These are phyloP conservation scores for Pseudogymnoascus sp. DNA, from an alignment of 2,329 filamentous ascomycete species.

Conservation along the genomic window DNA sequence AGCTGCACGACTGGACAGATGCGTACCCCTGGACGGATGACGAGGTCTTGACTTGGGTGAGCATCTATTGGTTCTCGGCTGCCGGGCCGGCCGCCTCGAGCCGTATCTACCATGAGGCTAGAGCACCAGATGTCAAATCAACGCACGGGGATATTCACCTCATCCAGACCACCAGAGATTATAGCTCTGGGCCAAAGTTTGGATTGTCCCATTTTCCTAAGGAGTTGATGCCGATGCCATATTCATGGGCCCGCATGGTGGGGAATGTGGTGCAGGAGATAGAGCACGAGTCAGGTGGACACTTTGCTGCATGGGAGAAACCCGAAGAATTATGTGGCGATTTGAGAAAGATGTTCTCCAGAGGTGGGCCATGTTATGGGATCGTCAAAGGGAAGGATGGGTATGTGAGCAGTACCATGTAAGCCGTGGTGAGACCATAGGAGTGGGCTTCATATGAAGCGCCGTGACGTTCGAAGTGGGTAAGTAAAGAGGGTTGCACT, in stretches of 20 bases:
- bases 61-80: constrained; percentile 62
- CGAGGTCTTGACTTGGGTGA: constrained; percentile 66
- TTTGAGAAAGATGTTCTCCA: constrained; percentile 46
- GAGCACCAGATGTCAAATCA: not conserved
- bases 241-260: constrained; percentile 47
- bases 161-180: constrained; percentile 25
- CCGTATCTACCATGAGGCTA: constrained; percentile 62
- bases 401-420: not conserved
- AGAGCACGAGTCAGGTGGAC: constrained; percentile 26
- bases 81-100: constrained; percentile 60
- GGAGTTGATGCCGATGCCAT: constrained; percentile 46
- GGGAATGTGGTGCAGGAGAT: constrained; percentile 50
- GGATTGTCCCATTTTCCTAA: constrained; percentile 48
- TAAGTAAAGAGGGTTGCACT: not conserved
- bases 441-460: not conserved
- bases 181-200: constrained; percentile 30
- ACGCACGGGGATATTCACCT: constrained; percentile 21
- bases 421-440: not conserved
- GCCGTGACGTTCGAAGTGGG: not conserved
- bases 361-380: constrained; percentile 33
- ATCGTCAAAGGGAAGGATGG: constrained; percentile 14
- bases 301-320: constrained; percentile 52
- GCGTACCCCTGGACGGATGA: constrained; percentile 64
- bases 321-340: constrained; percentile 45
- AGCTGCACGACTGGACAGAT: constrained; percentile 69